A percentile compares a stretch with the other conserved stretches of the same genome.
These are phyloP conservation scores for Bruguiera gymnorhiza DNA, from an alignment of 345 rosid species.

Conservation along the genomic window DNA sequence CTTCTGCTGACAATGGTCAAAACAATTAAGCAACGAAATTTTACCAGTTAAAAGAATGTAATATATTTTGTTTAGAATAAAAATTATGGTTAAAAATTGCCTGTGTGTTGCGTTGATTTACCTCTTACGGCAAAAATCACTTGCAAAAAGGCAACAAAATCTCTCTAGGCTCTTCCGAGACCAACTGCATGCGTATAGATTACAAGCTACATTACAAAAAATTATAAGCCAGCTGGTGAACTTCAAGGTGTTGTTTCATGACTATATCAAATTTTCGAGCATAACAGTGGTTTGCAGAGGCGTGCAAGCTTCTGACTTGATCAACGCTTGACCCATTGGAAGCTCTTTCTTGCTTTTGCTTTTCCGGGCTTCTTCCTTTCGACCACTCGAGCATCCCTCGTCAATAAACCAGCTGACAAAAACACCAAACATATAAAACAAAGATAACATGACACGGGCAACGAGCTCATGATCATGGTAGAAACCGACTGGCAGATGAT, in stretches of 20 bases:
- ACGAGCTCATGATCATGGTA: not conserved
- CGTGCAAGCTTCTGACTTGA: slow-evolving; percentile 8
- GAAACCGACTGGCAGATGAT: not conserved
- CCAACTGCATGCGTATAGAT: not conserved
- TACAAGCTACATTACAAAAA: not conserved
- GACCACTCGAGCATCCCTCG: slow-evolving; percentile 90
- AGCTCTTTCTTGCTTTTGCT: slow-evolving; percentile 98
- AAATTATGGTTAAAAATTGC: too few relatives aligned
- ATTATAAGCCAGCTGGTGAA: not conserved
- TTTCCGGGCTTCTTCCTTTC: slow-evolving; percentile 98
- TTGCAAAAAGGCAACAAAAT: not conserved
- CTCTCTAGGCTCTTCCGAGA: not conserved
- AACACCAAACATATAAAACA: not conserved
- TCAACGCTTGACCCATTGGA: slow-evolving; percentile 98
- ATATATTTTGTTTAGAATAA: too few relatives aligned
- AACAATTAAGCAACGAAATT: too few relatives aligned
- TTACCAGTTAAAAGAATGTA: too few relatives aligned
- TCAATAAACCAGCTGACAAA: slow-evolving; percentile 75
- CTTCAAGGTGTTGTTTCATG: not conserved
- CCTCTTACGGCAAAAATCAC: not conserved
- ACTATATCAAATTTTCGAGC: not conserved
- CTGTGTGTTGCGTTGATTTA: too few relatives aligned
- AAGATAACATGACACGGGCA: not conserved
- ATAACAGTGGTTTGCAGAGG: not conserved
- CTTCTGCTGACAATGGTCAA: too few relatives aligned